A percentile compares a stretch with the other conserved stretches of the same genome.
These are phyloP conservation scores for Posidonia oceanica DNA, from an alignment of 116 monocot genomes.

Conservation along the genomic window DNA sequence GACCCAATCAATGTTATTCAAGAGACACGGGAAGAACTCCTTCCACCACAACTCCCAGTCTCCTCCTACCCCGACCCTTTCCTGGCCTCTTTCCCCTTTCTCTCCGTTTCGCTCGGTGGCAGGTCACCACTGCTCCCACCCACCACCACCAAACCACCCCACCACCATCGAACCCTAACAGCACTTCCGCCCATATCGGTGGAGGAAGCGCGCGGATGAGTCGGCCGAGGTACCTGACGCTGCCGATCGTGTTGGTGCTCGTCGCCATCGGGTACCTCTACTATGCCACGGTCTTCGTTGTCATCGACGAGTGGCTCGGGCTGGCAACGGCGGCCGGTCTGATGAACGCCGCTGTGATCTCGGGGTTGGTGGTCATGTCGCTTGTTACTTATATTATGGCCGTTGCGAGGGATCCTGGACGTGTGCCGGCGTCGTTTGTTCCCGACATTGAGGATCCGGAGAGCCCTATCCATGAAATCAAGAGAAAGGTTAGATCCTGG, in stretches of 20 bases:
- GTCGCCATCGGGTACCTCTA: constrained; percentile 22
- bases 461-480: constrained; percentile 29
- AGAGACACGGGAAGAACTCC: no score
- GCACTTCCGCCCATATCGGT: neutral
- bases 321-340: constrained; percentile 22
- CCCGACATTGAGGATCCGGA: constrained; percentile 26
- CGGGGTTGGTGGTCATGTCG: constrained; percentile 12
- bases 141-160: neutral
- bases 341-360: constrained; percentile 19
- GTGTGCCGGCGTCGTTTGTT: constrained; percentile 21
- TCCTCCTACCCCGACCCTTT: no score
- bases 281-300: constrained; percentile 33
- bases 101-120: no score
- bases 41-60: no score
- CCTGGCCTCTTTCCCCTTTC: no score
- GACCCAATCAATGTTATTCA: no score
- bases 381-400: constrained; percentile 27
- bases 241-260: constrained; percentile 21
- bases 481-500: constrained; percentile 22
- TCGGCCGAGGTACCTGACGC: constrained; percentile 18
- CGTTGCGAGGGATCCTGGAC: constrained; percentile 21
- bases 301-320: constrained; percentile 30
- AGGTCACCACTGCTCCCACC: neutral
- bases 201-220: constrained; percentile 9
- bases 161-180: neutral